These are phyloP conservation scores for Teratosphaeriaceae sp. DNA, from an alignment of 2,329 filamentous ascomycete genomes.

Conservation along the genomic window DNA sequence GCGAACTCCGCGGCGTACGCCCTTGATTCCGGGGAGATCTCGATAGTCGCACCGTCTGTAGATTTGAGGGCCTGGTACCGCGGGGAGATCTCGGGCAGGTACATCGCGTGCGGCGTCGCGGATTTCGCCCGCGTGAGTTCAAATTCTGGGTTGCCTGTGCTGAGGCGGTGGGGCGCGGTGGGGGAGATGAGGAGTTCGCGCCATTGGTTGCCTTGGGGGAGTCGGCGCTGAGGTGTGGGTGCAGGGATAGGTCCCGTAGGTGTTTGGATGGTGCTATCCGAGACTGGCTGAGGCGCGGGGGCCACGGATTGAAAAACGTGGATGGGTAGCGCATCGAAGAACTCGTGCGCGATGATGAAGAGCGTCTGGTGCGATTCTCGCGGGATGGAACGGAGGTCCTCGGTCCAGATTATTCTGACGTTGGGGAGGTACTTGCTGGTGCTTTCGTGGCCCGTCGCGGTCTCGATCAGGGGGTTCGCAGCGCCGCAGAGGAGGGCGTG, in stretches of 20 bases:
- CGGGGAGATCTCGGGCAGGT: constrained; percentile 73
- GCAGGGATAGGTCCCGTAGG: constrained; percentile 43
- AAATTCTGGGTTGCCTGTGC: constrained; percentile 63
- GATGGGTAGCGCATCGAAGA: constrained; percentile 96
- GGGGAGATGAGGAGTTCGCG: constrained; percentile 71
- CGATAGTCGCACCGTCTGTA: constrained; percentile 64
- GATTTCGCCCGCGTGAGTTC: constrained; percentile 70
- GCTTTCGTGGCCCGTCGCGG: constrained; percentile 66
- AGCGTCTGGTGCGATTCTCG: constrained; percentile 62
- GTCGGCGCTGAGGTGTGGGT: not conserved
- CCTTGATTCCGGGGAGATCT: constrained; percentile 82
- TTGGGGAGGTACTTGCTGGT: constrained; percentile 66
- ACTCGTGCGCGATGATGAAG: constrained; percentile 95
- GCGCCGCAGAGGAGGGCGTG: constrained; percentile 75
- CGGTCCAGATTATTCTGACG: constrained; percentile 76
- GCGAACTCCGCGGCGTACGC: constrained; percentile 78
- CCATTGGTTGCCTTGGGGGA: constrained; percentile 56
- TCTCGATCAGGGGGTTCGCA: constrained; percentile 60
- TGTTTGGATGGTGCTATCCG: constrained; percentile 37
- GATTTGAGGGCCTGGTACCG: constrained; percentile 72
- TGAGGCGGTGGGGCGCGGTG: constrained; percentile 47
- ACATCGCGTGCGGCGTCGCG: constrained; percentile 73
- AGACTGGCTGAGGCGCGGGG: constrained; percentile 21
- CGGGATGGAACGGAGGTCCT: constrained; percentile 79
- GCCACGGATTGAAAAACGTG: constrained; percentile 80